Conservation (phyloP, 2,329 filamentous ascomycete genomes). For the Grosmannia clavigera region DNA sequence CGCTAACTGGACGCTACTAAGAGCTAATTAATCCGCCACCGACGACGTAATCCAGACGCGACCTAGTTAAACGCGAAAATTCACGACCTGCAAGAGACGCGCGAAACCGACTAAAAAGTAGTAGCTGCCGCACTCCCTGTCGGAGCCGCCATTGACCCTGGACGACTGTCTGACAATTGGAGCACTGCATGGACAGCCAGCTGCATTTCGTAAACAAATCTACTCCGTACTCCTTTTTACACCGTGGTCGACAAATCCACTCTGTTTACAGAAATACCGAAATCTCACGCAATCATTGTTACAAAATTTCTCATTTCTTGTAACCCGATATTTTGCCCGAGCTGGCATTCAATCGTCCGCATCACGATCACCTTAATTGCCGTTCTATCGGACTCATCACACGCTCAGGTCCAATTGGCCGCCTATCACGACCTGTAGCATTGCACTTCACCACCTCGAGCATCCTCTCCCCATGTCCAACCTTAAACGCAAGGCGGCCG, state of each 20-base stretch:
- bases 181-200: neutral
- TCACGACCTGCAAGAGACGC: neutral
- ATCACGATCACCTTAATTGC: neutral
- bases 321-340: neutral
- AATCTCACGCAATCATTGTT: neutral
- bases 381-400: neutral
- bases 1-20: neutral
- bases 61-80: neutral
- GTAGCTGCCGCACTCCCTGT: neutral
- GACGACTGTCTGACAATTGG: neutral
- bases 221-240: neutral
- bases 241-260: neutral
- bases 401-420: neutral
- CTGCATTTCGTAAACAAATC: neutral
- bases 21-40: neutral
- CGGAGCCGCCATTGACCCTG: neutral
- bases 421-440: neutral
- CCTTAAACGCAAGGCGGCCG: slow-evolving; percentile 54
- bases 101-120: neutral
- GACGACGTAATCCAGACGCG: neutral
- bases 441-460: neutral
- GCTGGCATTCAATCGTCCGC: neutral
- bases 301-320: neutral
- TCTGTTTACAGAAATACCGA: neutral
- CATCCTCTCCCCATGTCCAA: slow-evolving; percentile 29